Percentiles rank a stretch among this genome's conserved stretches.
phyloP scores from a whole-genome alignment of 345 rosid genomes.

The Erysimum cheiranthoides region DNA sequence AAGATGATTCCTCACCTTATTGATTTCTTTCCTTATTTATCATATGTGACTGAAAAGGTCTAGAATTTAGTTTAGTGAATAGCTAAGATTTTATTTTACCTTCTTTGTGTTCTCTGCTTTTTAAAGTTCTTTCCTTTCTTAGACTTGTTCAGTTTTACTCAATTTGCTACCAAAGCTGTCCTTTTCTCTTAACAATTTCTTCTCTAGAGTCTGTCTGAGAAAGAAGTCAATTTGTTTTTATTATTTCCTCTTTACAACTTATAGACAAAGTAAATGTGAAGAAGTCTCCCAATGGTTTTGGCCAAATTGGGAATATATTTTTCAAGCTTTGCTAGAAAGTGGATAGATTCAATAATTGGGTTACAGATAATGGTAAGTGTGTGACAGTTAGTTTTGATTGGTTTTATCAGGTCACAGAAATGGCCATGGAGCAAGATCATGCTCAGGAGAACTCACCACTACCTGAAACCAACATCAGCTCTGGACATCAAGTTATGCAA shows the following conservation, averaged over 20 bases:
- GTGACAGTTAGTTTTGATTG: slow-evolving; percentile 29
- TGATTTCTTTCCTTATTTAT: background rate
- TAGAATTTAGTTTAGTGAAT: slow-evolving; percentile 3
- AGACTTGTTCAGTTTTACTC: background rate
- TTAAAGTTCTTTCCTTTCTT: slow-evolving; percentile 20
- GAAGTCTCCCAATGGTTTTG: slow-evolving; percentile 6
- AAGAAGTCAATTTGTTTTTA: background rate
- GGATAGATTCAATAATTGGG: background rate
- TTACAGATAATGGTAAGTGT: background rate
- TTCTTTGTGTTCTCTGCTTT: slow-evolving; percentile 34
- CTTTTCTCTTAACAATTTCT: background rate
- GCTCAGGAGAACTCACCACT: slow-evolving; percentile 50
- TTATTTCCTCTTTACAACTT: slow-evolving; percentile 19
- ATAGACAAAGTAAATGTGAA: background rate
- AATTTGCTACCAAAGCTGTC: background rate
- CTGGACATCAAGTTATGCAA: slow-evolving; percentile 48
- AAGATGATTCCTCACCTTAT: background rate
- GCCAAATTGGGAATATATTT: slow-evolving; percentile 9
- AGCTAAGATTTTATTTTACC: background rate
- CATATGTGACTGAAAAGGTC: background rate
- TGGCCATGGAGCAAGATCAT: slow-evolving; percentile 61
- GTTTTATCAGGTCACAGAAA: slow-evolving; percentile 57
- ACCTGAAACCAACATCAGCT: slow-evolving; percentile 47
- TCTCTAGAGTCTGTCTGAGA: slow-evolving; percentile 1
- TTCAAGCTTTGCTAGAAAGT: slow-evolving; percentile 16